Evolutionary conservation across 306 rosid species (phyloP).

Genomic region (Crotalaria pallida): DNA sequence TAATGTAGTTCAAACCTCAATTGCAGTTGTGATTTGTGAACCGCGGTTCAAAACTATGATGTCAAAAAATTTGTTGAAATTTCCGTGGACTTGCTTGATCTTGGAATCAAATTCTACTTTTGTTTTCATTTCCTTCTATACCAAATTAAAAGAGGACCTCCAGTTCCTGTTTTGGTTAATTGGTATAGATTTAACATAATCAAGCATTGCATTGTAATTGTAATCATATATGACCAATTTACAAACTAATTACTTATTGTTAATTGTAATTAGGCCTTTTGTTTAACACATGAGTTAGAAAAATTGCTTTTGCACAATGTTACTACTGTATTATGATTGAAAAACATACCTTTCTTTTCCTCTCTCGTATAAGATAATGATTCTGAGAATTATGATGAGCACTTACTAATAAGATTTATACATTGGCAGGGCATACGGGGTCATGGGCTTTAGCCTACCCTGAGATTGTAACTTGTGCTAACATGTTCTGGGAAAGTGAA

Average conservation of each 20-base stretch:
- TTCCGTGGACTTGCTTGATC: background rate
- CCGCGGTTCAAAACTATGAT: too few species aligned
- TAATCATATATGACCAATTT: background rate
- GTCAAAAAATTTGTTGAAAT: too few species aligned
- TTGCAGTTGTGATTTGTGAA: too few species aligned
- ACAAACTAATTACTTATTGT: too few species aligned
- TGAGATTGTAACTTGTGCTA: slow-evolving; percentile 75
- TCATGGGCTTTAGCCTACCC: slow-evolving; percentile 90
- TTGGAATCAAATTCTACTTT: background rate
- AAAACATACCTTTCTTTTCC: background rate
- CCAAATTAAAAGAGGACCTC: background rate
- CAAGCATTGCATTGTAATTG: background rate
- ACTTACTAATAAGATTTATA: background rate
- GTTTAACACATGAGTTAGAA: background rate
- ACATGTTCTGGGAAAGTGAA: slow-evolving; percentile 68
- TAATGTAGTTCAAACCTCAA: too few species aligned
- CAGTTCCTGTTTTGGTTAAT: background rate
- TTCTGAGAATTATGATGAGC: background rate
- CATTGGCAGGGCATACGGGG: slow-evolving; percentile 72
- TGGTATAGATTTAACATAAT: background rate
- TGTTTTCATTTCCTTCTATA: background rate
- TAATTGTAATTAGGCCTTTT: background rate
- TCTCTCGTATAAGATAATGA: background rate
- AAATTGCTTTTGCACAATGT: background rate
- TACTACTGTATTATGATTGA: background rate